Conservation (phyloP, 768 basidiomycete genomes). For the Lactarius vividus region DNA sequence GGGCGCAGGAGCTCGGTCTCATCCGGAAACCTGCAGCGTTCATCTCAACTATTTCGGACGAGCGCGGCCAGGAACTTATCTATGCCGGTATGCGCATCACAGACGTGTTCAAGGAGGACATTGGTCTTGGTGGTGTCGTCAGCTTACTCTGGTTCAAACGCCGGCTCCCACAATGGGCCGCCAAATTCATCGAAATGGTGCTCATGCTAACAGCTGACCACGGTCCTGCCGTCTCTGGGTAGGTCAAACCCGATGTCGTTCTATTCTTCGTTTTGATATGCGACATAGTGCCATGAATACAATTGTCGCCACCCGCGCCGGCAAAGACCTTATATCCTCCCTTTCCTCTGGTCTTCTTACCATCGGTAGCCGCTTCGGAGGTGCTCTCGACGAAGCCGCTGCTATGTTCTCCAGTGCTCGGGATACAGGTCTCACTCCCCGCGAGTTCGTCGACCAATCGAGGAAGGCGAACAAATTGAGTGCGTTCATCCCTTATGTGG, state of each 20-base stretch:
- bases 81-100: conserved; percentile 99
- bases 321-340: conserved; percentile 97
- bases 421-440: conserved; percentile 90
- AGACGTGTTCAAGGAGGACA: conserved; percentile 96
- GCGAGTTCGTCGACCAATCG: conserved; percentile 94
- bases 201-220: conserved; percentile 99
- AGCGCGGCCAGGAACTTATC: conserved; percentile 96
- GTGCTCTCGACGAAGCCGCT: conserved; percentile 97
- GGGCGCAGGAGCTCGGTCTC: conserved; percentile 97
- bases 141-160: conserved; percentile 98
- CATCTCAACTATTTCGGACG: conserved; percentile 99
- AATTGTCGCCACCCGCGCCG: conserved; percentile 98
- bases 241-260: conserved; percentile 13
- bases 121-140: conserved; percentile 96
- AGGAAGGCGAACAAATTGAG: conserved; percentile 94
- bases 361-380: conserved; percentile 97
- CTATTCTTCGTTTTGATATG: conserved; percentile 11
- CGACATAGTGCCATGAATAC: conserved; percentile 88
- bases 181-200: conserved; percentile 99
- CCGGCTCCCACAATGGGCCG: conserved; percentile 84
- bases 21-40: conserved; percentile 98
- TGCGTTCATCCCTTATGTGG: conserved; percentile 38
- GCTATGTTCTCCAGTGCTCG: conserved; percentile 91
- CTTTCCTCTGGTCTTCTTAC: conserved; percentile 95
- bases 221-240: conserved; percentile 92